phyloP scores from a whole-genome alignment of 2,329 filamentous ascomycete species.

The Ophiocordyceps camponoti-leonardi region DNA sequence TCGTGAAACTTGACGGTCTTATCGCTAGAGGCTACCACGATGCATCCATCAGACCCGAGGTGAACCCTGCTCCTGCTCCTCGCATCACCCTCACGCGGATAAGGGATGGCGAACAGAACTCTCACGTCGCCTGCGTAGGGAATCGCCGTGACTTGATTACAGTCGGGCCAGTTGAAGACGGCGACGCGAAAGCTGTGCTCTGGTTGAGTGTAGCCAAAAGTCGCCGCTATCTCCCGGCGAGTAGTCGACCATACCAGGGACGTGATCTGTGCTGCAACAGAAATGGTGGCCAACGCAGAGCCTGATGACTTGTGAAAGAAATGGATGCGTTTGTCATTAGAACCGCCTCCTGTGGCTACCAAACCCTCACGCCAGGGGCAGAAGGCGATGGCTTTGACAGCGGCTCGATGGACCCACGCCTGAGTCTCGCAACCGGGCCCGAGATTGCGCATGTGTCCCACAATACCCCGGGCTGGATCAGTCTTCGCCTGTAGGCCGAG shows the following conservation, averaged over 20 bases:
- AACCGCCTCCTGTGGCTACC: constrained; percentile 80
- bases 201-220: constrained; percentile 84
- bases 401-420: constrained; percentile 64
- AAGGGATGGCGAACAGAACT: constrained; percentile 76
- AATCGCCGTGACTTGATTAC: constrained; percentile 67
- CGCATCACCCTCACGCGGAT: constrained; percentile 33
- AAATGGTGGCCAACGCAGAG: constrained; percentile 72
- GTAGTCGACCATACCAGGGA: constrained; percentile 80
- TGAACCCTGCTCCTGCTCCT: constrained; percentile 8
- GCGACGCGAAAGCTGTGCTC: constrained; percentile 81
- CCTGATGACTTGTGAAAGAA: constrained; percentile 85
- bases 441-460: constrained; percentile 27
- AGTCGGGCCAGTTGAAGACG: constrained; percentile 88
- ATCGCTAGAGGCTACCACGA: constrained; percentile 84
- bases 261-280: constrained; percentile 85
- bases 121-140: constrained; percentile 67
- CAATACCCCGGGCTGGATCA: constrained; percentile 3
- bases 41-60: constrained; percentile 33
- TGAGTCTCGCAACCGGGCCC: constrained; percentile 44
- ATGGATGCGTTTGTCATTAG: constrained; percentile 87
- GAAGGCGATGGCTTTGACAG: constrained; percentile 93
- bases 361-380: constrained; percentile 84
- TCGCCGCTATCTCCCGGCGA: constrained; percentile 74
- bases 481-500: too few species aligned
- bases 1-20: constrained; percentile 91